These are phyloP conservation scores for Fusarium marasasianum DNA, from an alignment of 2,329 filamentous ascomycete genomes.

Conservation along the genomic window DNA sequence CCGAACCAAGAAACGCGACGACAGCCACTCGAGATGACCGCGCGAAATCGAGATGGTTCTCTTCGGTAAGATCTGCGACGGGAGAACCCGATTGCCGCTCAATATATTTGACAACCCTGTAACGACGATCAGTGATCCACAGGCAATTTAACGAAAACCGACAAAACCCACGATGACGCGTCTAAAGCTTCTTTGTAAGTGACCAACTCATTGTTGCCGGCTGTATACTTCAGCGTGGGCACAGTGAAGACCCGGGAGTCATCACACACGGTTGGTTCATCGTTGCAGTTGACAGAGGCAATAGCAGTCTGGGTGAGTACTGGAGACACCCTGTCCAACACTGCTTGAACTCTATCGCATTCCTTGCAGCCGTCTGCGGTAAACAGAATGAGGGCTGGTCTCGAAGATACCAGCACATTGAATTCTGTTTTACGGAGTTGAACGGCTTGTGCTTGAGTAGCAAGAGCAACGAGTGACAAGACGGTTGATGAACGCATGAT, in stretches of 20 bases:
- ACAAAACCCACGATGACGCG: background rate
- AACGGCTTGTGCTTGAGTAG: background rate
- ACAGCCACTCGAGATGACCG: background rate
- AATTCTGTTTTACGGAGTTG: background rate
- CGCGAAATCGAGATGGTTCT: background rate
- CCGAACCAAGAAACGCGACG: background rate
- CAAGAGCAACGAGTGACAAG: background rate
- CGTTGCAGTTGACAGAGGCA: background rate
- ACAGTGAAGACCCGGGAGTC: background rate
- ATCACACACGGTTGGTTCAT: background rate
- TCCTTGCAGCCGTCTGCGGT: conserved; percentile 1
- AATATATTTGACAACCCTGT: background rate
- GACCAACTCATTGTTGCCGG: background rate
- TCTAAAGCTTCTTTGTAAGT: background rate
- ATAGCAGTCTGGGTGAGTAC: background rate
- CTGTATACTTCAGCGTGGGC: background rate
- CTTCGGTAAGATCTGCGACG: background rate
- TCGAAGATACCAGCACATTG: background rate
- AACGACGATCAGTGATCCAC: background rate
- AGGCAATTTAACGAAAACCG: background rate
- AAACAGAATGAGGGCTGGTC: background rate
- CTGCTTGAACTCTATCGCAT: background rate
- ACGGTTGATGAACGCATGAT: background rate
- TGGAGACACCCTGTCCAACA: background rate
- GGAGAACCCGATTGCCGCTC: background rate